phyloP scores from a whole-genome alignment of 202 grass and related monocot genomes.

The Tripidium arundinaceum region DNA sequence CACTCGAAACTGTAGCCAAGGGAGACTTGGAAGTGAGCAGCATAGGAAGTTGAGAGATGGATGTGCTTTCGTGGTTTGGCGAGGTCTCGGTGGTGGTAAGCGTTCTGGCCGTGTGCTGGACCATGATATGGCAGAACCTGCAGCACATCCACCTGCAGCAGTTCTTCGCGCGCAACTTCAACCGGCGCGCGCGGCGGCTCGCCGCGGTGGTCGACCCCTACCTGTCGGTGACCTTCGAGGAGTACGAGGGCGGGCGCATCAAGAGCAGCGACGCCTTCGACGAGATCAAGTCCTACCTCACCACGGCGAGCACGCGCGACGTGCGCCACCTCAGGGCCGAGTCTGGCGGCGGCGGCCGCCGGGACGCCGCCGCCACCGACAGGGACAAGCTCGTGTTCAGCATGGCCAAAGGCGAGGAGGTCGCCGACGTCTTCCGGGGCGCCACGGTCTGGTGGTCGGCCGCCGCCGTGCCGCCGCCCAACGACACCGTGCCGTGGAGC shows the following conservation, averaged over 20 bases:
- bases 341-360: background rate
- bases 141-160: background rate
- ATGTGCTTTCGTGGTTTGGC: background rate
- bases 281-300: background rate
- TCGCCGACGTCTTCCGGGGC: background rate
- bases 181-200: background rate
- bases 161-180: background rate
- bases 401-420: background rate
- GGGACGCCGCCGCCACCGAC: background rate
- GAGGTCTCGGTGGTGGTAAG: background rate
- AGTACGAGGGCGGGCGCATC: background rate
- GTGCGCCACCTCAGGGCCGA: background rate
- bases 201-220: background rate
- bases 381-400: background rate
- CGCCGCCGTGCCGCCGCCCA: background rate
- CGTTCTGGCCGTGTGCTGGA: background rate
- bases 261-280: background rate
- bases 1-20: too few relatives aligned
- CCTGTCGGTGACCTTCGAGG: background rate
- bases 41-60: background rate
- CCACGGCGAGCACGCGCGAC: background rate
- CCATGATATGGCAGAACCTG: background rate
- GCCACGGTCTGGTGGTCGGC: background rate
- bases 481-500: background rate
- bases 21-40: background rate